Evolutionary conservation across 805 yeast genomes (phyloP), one percentile per base, ranked within the genome.

Genomic region (Candida orba): DNA sequence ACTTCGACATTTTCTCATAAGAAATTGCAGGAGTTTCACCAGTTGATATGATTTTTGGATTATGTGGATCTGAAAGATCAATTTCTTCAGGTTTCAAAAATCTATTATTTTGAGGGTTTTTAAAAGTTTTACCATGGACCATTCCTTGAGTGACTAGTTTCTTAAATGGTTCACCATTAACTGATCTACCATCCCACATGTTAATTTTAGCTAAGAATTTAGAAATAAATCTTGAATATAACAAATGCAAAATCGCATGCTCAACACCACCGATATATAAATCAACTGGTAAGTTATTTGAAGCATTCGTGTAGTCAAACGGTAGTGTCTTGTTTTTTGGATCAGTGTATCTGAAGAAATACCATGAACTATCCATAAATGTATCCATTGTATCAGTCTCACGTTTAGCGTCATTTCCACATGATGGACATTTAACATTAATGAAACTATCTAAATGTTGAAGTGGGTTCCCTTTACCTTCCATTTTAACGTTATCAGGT

Each of bases 371-470:
- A 64, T 93, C 99, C 79, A 93, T 91, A 58, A 93, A 93, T 0
- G 99, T 93, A 59, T 93, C 99, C 99, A 93, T 91, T 0, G 99
- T 93, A 57, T 93, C 99, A 0, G 98, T 87, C 51, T 93, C 99
- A 54, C 99, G 74, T 44, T 75, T 78, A 0, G 96, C 95, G 17
- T 69, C 64, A 1, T 69, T 67, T 4, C 80, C 79, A 66, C 99
- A 93, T 0, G 75, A 71, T 7, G 99, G 99, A 61, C 99, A 93
- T 27, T 67, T 61, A 1, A 84, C 77, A 47, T 85, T 71, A 8
- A 80, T 79, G 69, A 88, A 91, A 17, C 79, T 83, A 0, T 74
- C 74, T 41, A 81, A 67, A 20, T 76, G 71, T 3, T 79, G 78
- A 36, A 91, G 67, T 8, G 97, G 95, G 37, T 84, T 83, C 13